These are phyloP conservation scores for Mycena rosella DNA, from an alignment of 768 basidiomycete genomes.

Conservation along the genomic window DNA sequence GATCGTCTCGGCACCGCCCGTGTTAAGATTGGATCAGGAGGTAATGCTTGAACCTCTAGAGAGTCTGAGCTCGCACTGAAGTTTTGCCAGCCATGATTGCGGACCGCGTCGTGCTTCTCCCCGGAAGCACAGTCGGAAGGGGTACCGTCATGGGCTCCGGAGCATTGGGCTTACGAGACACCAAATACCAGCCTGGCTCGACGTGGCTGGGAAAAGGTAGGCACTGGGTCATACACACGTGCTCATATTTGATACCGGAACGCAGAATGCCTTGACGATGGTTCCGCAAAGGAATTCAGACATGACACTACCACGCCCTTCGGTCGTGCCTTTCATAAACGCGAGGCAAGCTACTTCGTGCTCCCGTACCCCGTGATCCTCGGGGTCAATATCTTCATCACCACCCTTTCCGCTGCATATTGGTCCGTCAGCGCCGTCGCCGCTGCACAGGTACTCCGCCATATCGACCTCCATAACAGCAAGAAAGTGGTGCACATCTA, in stretches of 20 bases:
- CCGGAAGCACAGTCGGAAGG: conserved; percentile 52
- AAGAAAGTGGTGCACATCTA: conserved; percentile 47
- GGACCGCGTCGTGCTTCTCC: conserved; percentile 60
- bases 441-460: conserved; percentile 54
- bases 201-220: conserved; percentile 52
- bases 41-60: background rate
- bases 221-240: background rate
- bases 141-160: conserved; percentile 61
- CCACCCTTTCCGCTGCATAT: conserved; percentile 52
- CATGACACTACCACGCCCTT: conserved; percentile 54
- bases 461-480: conserved; percentile 46
- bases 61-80: background rate
- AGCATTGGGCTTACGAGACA: conserved; percentile 54
- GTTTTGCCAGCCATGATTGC: conserved; percentile 57
- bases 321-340: conserved; percentile 56
- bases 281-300: conserved; percentile 36
- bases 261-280: conserved; percentile 29
- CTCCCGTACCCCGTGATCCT: conserved; percentile 54
- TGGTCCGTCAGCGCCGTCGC: conserved; percentile 56
- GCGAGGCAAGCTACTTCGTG: conserved; percentile 54
- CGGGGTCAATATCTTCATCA: conserved; percentile 52
- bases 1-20: conserved; percentile 1
- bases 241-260: background rate
- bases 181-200: conserved; percentile 54
- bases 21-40: background rate